These are phyloP conservation scores for Pestalotiopsis sp. DNA, from an alignment of 2,329 filamentous ascomycete genomes.

Conservation along the genomic window DNA sequence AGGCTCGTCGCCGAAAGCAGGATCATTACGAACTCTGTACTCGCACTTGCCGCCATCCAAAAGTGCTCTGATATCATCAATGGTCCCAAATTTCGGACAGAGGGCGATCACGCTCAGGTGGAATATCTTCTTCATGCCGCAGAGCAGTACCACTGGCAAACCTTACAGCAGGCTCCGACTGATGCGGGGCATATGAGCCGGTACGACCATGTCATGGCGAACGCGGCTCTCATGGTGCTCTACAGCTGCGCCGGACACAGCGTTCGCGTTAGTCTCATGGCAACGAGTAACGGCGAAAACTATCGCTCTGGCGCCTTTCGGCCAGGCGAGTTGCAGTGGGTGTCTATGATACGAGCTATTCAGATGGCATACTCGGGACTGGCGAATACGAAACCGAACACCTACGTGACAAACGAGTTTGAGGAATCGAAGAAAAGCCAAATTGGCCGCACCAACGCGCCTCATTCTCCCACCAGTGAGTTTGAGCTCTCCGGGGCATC, in stretches of 20 bases:
- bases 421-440: neutral
- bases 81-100: neutral
- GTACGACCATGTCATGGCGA: neutral
- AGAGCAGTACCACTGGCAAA: neutral
- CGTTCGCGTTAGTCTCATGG: neutral
- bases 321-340: neutral
- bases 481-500: neutral
- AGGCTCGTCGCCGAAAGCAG: neutral
- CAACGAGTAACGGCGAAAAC: neutral
- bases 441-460: too few relatives aligned
- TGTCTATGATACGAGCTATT: neutral
- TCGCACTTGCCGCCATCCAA: neutral
- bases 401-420: neutral
- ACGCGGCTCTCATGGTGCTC: neutral
- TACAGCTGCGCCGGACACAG: neutral
- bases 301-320: neutral
- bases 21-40: neutral
- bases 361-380: neutral
- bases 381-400: neutral
- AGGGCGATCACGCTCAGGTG: neutral
- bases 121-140: neutral
- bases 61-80: neutral
- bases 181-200: neutral
- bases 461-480: neutral
- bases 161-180: neutral